phyloP scores from a whole-genome alignment of 768 basidiomycete species.

The Leucocoprinus birnbaumii region DNA sequence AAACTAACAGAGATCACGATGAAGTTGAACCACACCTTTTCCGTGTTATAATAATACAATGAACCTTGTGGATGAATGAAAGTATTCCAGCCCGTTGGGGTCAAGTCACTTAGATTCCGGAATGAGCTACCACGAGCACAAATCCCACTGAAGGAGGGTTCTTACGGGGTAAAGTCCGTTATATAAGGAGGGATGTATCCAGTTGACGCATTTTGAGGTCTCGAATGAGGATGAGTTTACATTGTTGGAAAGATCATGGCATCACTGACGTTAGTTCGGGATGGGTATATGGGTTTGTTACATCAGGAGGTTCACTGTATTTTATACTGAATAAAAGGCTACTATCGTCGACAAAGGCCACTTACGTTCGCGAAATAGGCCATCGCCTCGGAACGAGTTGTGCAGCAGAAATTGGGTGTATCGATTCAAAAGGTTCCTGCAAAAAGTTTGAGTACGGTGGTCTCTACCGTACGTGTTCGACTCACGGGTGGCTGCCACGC shows the following conservation, averaged over 20 bases:
- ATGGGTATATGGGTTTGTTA: neutral
- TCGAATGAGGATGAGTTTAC: neutral
- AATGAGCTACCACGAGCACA: neutral
- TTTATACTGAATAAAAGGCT: too few species aligned
- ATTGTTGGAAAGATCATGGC: neutral
- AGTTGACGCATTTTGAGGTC: slow-evolving; percentile 9
- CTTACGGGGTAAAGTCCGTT: slow-evolving; percentile 10
- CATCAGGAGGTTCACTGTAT: neutral
- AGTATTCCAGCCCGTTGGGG: slow-evolving; percentile 8
- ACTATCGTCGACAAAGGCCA: too few species aligned
- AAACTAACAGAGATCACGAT: too few species aligned
- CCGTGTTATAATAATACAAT: slow-evolving; percentile 10
- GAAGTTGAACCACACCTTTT: slow-evolving; percentile 3
- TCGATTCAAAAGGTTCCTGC: slow-evolving; percentile 1
- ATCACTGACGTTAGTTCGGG: slow-evolving; percentile 1
- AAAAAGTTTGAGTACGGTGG: neutral
- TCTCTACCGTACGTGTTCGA: too few species aligned
- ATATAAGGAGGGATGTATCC: slow-evolving; percentile 13
- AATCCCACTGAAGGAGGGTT: neutral
- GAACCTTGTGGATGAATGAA: slow-evolving; percentile 13
- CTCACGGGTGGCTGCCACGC: neutral
- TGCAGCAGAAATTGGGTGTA: slow-evolving; percentile 8
- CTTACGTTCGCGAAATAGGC: slow-evolving; percentile 4
- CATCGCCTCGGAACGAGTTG: slow-evolving; percentile 12
- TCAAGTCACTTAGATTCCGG: neutral